Percentiles rank a stretch among this genome's conserved stretches.
Conservation (phyloP, 75 land plant genomes). For the Larix kaempferi region DNA sequence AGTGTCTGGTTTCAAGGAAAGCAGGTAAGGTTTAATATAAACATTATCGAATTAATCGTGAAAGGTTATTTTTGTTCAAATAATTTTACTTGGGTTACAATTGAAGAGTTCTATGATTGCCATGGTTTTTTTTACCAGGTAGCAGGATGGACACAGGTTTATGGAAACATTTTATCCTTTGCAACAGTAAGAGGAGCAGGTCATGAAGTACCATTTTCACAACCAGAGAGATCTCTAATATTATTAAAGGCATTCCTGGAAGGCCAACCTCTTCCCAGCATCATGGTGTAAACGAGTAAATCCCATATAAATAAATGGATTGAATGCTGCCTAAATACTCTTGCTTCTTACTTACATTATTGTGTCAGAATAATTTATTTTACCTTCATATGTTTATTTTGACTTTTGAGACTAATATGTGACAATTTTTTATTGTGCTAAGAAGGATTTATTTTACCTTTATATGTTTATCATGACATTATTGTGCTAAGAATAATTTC, state of each 20-base stretch:
- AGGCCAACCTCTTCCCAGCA: constrained; percentile 14
- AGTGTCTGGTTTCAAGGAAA: constrained; percentile 23
- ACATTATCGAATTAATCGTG: background rate
- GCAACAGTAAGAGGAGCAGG: constrained; percentile 42
- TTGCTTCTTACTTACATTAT: too few species aligned
- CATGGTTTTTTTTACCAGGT: constrained; percentile 6
- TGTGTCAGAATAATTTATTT: too few species aligned
- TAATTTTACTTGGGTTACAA: background rate
- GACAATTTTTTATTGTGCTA: too few species aligned
- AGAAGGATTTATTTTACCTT: too few species aligned
- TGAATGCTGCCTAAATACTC: too few species aligned
- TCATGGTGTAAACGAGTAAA: too few species aligned
- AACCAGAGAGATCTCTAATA: constrained; percentile 27
- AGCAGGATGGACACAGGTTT: constrained; percentile 37
- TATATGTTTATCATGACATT: too few species aligned
- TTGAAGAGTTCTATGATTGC: background rate
- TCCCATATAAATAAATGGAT: too few species aligned
- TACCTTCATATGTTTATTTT: too few species aligned
- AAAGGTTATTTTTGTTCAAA: background rate
- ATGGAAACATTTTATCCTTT: constrained; percentile 22
- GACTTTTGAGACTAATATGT: too few species aligned
- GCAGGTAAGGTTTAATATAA: constrained; percentile 13
- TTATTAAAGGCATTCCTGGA: constrained; percentile 25
- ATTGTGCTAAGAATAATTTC: too few species aligned
- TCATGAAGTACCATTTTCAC: constrained; percentile 32